Percentiles rank a stretch among this genome's conserved stretches.
Conservation (phyloP, 306 rosid genomes). For the Begonia masoniana region DNA sequence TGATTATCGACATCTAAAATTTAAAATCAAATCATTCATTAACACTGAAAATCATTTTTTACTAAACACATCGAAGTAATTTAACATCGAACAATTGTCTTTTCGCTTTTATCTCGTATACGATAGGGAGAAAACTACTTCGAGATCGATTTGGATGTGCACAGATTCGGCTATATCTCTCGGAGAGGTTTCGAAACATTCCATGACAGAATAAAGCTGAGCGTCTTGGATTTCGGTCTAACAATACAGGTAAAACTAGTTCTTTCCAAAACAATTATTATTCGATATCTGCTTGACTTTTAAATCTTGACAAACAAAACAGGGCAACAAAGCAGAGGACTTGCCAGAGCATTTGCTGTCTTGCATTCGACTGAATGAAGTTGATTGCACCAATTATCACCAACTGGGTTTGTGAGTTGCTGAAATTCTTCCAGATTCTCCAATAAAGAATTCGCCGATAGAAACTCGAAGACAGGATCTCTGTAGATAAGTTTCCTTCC, state of each 20-base stretch:
- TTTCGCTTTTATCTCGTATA: slow-evolving; percentile 10
- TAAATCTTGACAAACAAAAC: background rate
- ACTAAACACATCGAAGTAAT: background rate
- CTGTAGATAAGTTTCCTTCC: too few relatives aligned
- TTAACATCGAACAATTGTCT: background rate
- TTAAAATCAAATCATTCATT: too few relatives aligned
- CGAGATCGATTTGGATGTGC: slow-evolving; percentile 92
- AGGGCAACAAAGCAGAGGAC: slow-evolving; percentile 86
- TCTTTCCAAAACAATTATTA: background rate
- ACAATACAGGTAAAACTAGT: slow-evolving; percentile 66
- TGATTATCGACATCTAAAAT: too few relatives aligned
- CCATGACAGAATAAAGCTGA: slow-evolving; percentile 56
- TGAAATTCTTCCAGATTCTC: too few relatives aligned
- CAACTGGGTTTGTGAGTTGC: slow-evolving; percentile 14
- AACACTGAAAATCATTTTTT: background rate
- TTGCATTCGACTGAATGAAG: slow-evolving; percentile 56
- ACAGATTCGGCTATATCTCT: slow-evolving; percentile 81
- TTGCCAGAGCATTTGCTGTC: slow-evolving; percentile 76
- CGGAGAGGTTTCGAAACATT: slow-evolving; percentile 89
- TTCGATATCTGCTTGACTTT: too few relatives aligned
- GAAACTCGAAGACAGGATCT: too few relatives aligned
- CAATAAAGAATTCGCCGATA: too few relatives aligned
- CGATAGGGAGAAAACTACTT: slow-evolving; percentile 84
- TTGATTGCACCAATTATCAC: slow-evolving; percentile 42
- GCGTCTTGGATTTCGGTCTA: slow-evolving; percentile 67